phyloP scores from a whole-genome alignment of 83 land plant genomes.

The Picea engelmannii region DNA sequence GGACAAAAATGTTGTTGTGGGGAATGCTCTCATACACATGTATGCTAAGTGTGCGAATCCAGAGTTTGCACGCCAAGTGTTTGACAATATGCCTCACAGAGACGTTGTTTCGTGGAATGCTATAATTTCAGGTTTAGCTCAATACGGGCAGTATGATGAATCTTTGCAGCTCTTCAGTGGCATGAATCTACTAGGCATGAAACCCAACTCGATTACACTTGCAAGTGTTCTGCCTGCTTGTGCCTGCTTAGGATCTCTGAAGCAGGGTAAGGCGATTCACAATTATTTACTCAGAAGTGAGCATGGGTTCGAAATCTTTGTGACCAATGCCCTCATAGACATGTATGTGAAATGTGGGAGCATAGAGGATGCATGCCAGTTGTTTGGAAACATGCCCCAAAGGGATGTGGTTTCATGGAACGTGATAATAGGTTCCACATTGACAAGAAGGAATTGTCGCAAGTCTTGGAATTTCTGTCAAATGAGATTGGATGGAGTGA shows the following conservation, averaged over 20 bases:
- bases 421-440: background rate
- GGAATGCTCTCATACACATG: slow-evolving; percentile 59
- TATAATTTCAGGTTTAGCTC: slow-evolving; percentile 45
- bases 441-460: background rate
- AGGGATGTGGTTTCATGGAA: slow-evolving; percentile 13
- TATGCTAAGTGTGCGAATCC: slow-evolving; percentile 42
- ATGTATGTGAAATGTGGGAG: slow-evolving; percentile 12
- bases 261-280: background rate
- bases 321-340: background rate
- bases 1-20: slow-evolving; percentile 13
- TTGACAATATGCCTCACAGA: slow-evolving; percentile 26
- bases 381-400: background rate
- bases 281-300: background rate
- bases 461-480: background rate
- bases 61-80: slow-evolving; percentile 32
- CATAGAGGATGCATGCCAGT: slow-evolving; percentile 1
- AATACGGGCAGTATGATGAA: slow-evolving; percentile 20
- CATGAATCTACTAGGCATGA: slow-evolving; percentile 32
- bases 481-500: slow-evolving; percentile 8
- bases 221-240: slow-evolving; percentile 54
- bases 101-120: slow-evolving; percentile 69
- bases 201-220: slow-evolving; percentile 46
- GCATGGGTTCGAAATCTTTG: background rate
- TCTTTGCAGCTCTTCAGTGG: slow-evolving; percentile 40
- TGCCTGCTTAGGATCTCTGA: slow-evolving; percentile 3